Evolutionary conservation across 768 basidiomycete genomes (phyloP).

Genomic region (Pholiota microspora): DNA sequence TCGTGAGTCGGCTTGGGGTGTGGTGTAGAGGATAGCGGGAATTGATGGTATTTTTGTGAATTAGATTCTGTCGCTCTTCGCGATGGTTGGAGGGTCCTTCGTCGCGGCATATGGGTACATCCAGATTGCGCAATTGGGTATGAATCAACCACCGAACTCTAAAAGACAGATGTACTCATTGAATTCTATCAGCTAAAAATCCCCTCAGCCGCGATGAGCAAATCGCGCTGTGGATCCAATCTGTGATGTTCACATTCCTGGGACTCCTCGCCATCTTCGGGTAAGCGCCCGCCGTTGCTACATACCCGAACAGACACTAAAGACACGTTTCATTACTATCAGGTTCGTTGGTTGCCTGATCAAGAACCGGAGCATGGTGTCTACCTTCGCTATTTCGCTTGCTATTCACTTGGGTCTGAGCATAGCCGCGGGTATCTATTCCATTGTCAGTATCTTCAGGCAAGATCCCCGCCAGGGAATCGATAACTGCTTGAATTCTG

Average conservation of each 20-base stretch:
- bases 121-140: slow-evolving; percentile 41
- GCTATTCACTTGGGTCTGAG: slow-evolving; percentile 44
- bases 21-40: no score
- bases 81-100: slow-evolving; percentile 41
- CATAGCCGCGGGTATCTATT: slow-evolving; percentile 46
- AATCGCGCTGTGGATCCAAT: slow-evolving; percentile 45
- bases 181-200: slow-evolving; percentile 26
- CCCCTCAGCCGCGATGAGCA: slow-evolving; percentile 35
- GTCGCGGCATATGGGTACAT: slow-evolving; percentile 47
- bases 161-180: not conserved
- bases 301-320: no score
- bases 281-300: no score
- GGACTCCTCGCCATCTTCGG: slow-evolving; percentile 48
- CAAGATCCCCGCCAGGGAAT: slow-evolving; percentile 34
- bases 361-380: slow-evolving; percentile 39
- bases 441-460: slow-evolving; percentile 47
- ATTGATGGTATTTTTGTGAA: no score
- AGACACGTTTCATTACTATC: no score
- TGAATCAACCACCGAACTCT: slow-evolving; percentile 11
- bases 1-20: slow-evolving; percentile 46
- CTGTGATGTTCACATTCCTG: slow-evolving; percentile 46
- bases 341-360: slow-evolving; percentile 45
- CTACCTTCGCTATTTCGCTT: slow-evolving; percentile 41
- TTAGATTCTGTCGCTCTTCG: slow-evolving; percentile 36
- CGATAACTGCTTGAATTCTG: slow-evolving; percentile 32